Evolutionary conservation across 2,329 filamentous ascomycete genomes (phyloP).

Genomic region (Pseudogymnoascus sp.): DNA sequence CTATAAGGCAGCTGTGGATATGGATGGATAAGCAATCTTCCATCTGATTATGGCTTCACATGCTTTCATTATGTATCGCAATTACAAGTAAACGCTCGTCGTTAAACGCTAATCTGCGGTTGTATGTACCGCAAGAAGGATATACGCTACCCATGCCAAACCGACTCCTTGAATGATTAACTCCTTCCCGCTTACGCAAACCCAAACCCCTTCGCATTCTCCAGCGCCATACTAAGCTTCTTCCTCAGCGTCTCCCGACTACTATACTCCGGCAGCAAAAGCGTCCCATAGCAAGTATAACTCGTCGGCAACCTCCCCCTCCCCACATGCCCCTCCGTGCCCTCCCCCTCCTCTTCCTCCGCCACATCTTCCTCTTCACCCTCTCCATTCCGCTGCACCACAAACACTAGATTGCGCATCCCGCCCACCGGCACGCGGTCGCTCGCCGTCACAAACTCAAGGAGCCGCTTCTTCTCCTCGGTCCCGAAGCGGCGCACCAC

Average conservation of each 20-base stretch:
- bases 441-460: slow-evolving; percentile 93
- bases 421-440: slow-evolving; percentile 86
- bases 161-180: background rate
- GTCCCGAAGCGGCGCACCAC: slow-evolving; percentile 61
- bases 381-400: slow-evolving; percentile 68
- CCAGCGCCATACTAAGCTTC: slow-evolving; percentile 75
- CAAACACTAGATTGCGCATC: slow-evolving; percentile 71
- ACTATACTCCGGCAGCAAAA: slow-evolving; percentile 77
- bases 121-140: background rate
- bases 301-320: slow-evolving; percentile 56
- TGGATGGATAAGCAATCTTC: background rate
- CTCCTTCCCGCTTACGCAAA: slow-evolving; percentile 45
- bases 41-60: background rate
- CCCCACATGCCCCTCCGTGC: background rate
- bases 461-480: slow-evolving; percentile 61
- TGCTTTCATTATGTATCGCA: background rate
- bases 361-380: slow-evolving; percentile 38
- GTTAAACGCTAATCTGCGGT: background rate
- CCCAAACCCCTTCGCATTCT: slow-evolving; percentile 85
- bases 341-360: background rate
- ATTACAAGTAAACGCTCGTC: background rate
- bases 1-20: background rate
- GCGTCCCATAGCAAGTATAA: slow-evolving; percentile 85
- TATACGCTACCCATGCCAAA: slow-evolving; percentile 3
- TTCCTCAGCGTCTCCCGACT: slow-evolving; percentile 59